Evolutionary conservation across 345 rosid genomes (phyloP), one percentile per base, ranked within the genome.

Genomic region (Boechera stricta): DNA sequence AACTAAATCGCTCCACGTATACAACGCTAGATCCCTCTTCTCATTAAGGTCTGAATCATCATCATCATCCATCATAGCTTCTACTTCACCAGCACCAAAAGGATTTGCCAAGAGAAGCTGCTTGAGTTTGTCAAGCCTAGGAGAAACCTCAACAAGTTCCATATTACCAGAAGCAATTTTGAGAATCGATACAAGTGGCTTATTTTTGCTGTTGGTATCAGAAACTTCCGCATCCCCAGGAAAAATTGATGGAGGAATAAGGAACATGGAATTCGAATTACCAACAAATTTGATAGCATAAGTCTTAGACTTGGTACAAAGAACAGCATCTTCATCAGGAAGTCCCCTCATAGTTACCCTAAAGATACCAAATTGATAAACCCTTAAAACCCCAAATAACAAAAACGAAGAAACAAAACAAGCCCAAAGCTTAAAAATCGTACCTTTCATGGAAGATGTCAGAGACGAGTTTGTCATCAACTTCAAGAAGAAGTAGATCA

Each of bases 101-200:
- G 86, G 94, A 45, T 80, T 87, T 69, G 84, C 83, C 6, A 74
- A 80, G 31, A 95, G 89, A 79, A 95, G 89, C 16, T 77, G 51
- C 52, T 82, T 90, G 41, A 95, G 97, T 81, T 80, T 89, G 76
- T 89, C 96, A 38, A 95, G 89, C 71, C 85, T 88, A 15, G 99
- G 99, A 83, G 99, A 88, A 65, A 88, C 87, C 84, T 92, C 96
- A 56, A 82, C 83, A 36, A 95, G 88, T 77, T 95, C 98, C 91
- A 94, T 80, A 72, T 44, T 85, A 51, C 97, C 97, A 36, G 92
- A 66, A 61, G 94, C 90, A 53, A 84, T 74, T 80, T 90, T 87
- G 59, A 94, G 71, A 49, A 88, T 86, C 4, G 86, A 76, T 1
- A 86, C 92, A 47, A 67, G 57, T 28, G 83, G 76, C 31, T 33